Percentiles rank a stretch among this genome's conserved stretches.
Evolutionary conservation across 2,329 filamentous ascomycete genomes (phyloP).

Genomic region (Phyllosticta citriasiana): DNA sequence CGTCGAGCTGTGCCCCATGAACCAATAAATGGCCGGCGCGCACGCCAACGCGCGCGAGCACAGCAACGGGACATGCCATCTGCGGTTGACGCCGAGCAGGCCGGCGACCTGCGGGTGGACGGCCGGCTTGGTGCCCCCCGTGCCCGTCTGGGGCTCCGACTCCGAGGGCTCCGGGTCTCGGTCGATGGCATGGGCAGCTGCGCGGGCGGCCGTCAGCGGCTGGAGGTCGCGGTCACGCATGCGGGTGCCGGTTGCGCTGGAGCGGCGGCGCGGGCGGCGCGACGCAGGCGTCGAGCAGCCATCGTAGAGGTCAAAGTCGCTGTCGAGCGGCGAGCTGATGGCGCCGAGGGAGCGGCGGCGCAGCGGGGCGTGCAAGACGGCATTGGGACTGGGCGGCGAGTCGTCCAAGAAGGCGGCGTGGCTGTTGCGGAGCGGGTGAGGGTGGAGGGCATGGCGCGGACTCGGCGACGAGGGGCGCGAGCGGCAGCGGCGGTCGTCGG

Average conservation of each 20-base stretch:
- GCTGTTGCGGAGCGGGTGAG: not conserved
- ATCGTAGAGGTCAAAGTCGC: not conserved
- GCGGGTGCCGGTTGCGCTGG: not conserved
- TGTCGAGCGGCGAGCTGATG: not conserved
- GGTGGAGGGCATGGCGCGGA: not conserved
- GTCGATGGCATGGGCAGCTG: not conserved
- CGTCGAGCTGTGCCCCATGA: conserved; percentile 46
- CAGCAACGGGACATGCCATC: conserved; percentile 65
- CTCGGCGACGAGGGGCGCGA: not conserved
- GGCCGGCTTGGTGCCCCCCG: conserved; percentile 14
- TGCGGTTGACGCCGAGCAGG: conserved; percentile 60
- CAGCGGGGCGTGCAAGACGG: not conserved
- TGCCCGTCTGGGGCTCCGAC: not conserved
- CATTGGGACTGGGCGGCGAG: not conserved
- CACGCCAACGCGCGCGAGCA: conserved; percentile 63
- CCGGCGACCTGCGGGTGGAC: conserved; percentile 71
- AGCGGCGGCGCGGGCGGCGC: not conserved
- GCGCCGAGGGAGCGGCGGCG: not conserved
- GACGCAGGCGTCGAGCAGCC: not conserved
- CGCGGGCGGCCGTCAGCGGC: not conserved
- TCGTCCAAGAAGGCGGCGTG: not conserved
- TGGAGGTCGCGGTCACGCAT: not conserved
- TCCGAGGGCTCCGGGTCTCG: not conserved
- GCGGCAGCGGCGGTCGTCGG: not conserved
- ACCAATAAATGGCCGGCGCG: conserved; percentile 62